Percentiles rank a stretch among this genome's conserved stretches.
Conservation (phyloP, 176 grass and related monocot genomes). For the Raddia guianensis region DNA sequence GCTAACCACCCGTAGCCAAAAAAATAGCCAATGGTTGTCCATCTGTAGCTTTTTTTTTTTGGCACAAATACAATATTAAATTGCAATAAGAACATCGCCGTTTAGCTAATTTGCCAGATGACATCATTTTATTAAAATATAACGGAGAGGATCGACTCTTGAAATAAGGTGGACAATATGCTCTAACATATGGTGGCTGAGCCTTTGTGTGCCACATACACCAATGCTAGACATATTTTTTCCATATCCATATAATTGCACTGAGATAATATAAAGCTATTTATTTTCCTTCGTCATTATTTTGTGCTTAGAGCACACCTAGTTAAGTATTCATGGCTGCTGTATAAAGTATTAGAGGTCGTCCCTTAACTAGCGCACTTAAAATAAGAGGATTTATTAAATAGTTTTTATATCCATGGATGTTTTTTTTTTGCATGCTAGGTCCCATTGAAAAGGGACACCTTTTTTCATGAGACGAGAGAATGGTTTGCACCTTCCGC, state of each 20-base stretch:
- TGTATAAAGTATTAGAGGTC: background rate
- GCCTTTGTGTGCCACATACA: background rate
- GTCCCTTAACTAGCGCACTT: background rate
- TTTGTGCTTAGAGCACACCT: background rate
- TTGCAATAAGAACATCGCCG: background rate
- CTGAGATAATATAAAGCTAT: background rate
- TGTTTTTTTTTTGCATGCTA: conserved; percentile 13
- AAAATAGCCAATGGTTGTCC: background rate
- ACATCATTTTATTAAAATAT: background rate
- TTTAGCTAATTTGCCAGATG: background rate
- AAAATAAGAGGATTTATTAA: background rate
- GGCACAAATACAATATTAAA: conserved; percentile 2
- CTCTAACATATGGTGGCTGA: background rate
- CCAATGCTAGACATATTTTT: background rate
- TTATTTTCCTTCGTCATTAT: background rate
- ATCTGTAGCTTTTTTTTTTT: background rate
- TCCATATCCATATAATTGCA: background rate
- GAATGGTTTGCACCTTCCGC: background rate
- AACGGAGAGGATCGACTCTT: background rate
- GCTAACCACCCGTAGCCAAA: no score
- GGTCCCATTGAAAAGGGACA: background rate
- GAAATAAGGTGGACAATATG: background rate
- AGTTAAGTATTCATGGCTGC: background rate
- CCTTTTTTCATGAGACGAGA: background rate
- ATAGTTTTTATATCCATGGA: background rate